phyloP scores from a whole-genome alignment of 352 stramenopile species.

The Phytopythium mirpurense region DNA sequence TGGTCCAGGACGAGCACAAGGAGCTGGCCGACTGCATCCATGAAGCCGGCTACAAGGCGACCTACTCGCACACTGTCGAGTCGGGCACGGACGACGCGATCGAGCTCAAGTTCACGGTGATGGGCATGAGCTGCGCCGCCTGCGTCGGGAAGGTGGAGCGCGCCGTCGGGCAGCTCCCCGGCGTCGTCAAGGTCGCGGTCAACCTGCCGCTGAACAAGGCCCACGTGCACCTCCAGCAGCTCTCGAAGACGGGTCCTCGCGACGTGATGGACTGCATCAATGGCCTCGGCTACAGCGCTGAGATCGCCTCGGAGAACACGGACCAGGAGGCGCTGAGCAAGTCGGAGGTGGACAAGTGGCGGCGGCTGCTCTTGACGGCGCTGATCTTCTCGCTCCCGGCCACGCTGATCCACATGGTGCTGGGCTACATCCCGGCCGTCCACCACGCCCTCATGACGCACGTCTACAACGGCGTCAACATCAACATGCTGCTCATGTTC shows the following conservation, averaged over 20 bases:
- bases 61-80: conserved; percentile 73
- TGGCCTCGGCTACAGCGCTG: conserved; percentile 47
- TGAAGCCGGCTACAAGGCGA: conserved; percentile 73
- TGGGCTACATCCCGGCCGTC: conserved; percentile 68
- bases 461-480: conserved; percentile 69
- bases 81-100: conserved; percentile 72
- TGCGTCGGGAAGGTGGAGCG: conserved; percentile 68
- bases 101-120: conserved; percentile 74
- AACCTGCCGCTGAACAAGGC: conserved; percentile 61
- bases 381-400: conserved; percentile 82
- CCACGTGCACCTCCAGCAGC: conserved; percentile 75
- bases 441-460: conserved; percentile 67
- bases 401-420: conserved; percentile 86
- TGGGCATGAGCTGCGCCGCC: conserved; percentile 54
- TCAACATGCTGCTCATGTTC: conserved; percentile 84
- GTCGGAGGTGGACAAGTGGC: conserved; percentile 76
- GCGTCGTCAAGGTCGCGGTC: conserved; percentile 70
- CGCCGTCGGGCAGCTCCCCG: conserved; percentile 51
- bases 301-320: conserved; percentile 45
- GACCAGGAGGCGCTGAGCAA: conserved; percentile 65
- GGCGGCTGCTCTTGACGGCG: conserved; percentile 56
- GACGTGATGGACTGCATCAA: conserved; percentile 71
- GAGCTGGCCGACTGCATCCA: conserved; percentile 57
- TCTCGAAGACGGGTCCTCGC: conserved; percentile 65
- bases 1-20: conserved; percentile 48